Base-by-base conservation (phyloP, 2,329 filamentous ascomycete species). In the Colletotrichum abscissum region DNA sequence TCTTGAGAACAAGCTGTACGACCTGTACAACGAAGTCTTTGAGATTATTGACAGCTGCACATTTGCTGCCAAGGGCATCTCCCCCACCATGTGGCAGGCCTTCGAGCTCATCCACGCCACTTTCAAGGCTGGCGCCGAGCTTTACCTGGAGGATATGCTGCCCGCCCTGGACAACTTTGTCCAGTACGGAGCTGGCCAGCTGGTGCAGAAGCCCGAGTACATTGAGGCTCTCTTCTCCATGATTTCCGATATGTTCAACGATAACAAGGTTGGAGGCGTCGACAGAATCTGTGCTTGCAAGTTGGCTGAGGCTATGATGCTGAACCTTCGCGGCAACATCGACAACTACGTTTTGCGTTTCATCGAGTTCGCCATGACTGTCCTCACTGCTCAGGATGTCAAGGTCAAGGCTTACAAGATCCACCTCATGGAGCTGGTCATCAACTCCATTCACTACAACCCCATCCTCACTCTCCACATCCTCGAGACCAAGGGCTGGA, bases 11-110 rank as follows among this genome's bases (percentile, higher is more conserved):
- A 98, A 98, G 85, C 92, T 99, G 46, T 98, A 98, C 80, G 94
- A 99, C 83, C 86, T 99, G 26, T 99, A 98, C 84, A 99, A 98
- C 81, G 97, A 99, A 82, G 92, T 98, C 5, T 99, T 99, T 78
- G 97, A 99, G 84, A 99, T 99, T 78, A 97, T 99, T 78, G 97
- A 99, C 82, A 98, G 95, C 88, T 99, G 97, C 88, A 99, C 97
- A 8, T 99, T 98, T 82, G 95, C 97, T 12, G 96, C 97, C 75
- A 99, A 98, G 88, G 90, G 91, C 72, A 98, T 99, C 77, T 98
- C 97, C 1, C 91, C 93, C 11, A 97, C 94, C 55, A 99, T 99
- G 97, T 99, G 97, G 97, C 92, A 96, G 83, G 96, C 97, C 2
- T 99, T 99, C 81, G 95, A 98, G 85, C 89, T 98, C 57, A 97